phyloP scores from a whole-genome alignment of 352 stramenopile species.

The Phytophthora cajani region DNA sequence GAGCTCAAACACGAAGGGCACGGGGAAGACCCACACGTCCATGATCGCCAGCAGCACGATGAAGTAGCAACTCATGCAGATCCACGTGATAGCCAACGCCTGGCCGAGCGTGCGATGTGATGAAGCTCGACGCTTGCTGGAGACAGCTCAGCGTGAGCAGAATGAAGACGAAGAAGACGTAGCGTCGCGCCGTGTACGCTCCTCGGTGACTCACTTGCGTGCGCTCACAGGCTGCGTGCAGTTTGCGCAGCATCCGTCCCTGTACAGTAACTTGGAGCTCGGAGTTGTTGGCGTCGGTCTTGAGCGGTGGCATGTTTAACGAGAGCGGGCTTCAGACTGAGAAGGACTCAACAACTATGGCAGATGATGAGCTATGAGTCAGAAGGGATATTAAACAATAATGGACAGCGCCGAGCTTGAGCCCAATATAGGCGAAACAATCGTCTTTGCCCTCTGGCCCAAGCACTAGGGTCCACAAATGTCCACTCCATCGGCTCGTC shows the following conservation, averaged over 20 bases:
- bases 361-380: background rate
- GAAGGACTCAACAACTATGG: too few species aligned
- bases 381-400: too few species aligned
- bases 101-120: constrained; percentile 19
- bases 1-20: constrained; percentile 38
- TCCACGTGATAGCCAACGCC: constrained; percentile 20
- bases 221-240: constrained; percentile 7
- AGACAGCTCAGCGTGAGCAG: constrained; percentile 20
- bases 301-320: background rate
- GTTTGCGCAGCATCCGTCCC: background rate
- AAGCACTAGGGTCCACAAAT: background rate
- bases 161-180: constrained; percentile 21
- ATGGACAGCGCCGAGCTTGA: background rate
- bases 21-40: constrained; percentile 28
- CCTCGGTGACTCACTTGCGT: constrained; percentile 19
- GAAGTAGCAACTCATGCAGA: constrained; percentile 27
- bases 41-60: constrained; percentile 28
- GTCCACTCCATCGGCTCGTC: too few species aligned
- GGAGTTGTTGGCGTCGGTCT: background rate
- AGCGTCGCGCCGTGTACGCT: constrained; percentile 11
- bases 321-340: background rate
- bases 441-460: too few species aligned
- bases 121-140: constrained; percentile 18
- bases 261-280: too few species aligned
- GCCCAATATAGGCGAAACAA: background rate